These are phyloP conservation scores for Hypoxylon sp. DNA, from an alignment of 2,329 filamentous ascomycete species.

Conservation along the genomic window DNA sequence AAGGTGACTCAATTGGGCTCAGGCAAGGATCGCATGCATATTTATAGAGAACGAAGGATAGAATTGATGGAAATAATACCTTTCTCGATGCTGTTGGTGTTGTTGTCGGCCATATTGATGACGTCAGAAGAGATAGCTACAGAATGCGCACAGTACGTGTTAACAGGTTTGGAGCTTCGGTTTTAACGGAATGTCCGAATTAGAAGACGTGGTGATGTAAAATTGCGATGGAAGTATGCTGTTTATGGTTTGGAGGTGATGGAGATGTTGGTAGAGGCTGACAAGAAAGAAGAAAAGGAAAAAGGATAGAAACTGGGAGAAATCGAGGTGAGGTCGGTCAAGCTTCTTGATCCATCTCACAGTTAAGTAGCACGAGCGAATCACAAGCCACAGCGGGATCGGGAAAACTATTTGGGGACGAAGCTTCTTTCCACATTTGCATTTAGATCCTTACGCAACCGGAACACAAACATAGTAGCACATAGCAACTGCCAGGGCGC, in stretches of 20 bases:
- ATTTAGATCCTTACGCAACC: constrained; percentile 41
- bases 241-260: constrained; percentile 18
- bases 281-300: constrained; percentile 26
- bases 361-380: constrained; percentile 51
- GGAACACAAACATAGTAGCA: constrained; percentile 32
- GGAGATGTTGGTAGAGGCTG: constrained; percentile 27
- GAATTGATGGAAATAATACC: constrained; percentile 47
- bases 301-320: constrained; percentile 42
- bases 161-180: constrained; percentile 25
- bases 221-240: constrained; percentile 24
- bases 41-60: constrained; percentile 26
- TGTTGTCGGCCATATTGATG: constrained; percentile 56
- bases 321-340: constrained; percentile 51
- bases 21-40: constrained; percentile 39
- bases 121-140: constrained; percentile 51
- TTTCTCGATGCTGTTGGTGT: constrained; percentile 51
- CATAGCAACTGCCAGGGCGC: constrained; percentile 40
- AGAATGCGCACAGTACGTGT: constrained; percentile 47
- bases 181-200: constrained; percentile 25
- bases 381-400: constrained; percentile 49
- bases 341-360: constrained; percentile 50
- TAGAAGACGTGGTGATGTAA: constrained; percentile 22
- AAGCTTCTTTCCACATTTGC: constrained; percentile 44
- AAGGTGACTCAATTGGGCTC: constrained; percentile 39
- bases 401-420: constrained; percentile 50